Base-by-base conservation (phyloP, 2,329 filamentous ascomycete genomes). In the Curvularia lunata region DNA sequence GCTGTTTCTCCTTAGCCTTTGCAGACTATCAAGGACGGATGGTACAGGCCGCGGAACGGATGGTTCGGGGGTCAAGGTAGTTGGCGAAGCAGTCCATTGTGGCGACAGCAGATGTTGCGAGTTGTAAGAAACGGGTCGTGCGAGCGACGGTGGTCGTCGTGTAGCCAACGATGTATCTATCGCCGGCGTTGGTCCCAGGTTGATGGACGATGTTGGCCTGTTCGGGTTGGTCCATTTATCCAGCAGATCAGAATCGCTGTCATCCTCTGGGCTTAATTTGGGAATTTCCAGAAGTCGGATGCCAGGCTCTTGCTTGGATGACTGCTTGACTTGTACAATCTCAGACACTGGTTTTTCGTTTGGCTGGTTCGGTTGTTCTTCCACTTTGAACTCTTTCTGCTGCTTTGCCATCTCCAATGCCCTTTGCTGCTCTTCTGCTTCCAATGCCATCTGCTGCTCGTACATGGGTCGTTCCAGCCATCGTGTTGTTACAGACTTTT, bases 391-490 rank as follows among this genome's bases (percentile, higher is more conserved):
- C 45, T 60, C 55, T 19, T 63, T 60, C 42, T 64, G 59, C 37
- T 66, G 60, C 38, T 62, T 61, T 30, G 6, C 43, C 37, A 8
- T 8, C 28, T 30, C 28, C 8, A 30, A 68, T 47, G 61, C 55
- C 23, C 63, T 60, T 47, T 64, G 59, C 54, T 62, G 58, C 38
- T 62, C 55, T 54, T 65, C 62, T 37, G 61, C 48, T 28, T 65
- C 49, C 28, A 65, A 65, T 46, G 60, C 55, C 25, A 62, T 61
- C 46, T 64, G 59, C 37, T 66, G 62, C 34, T 62, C 62, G 40
- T 70, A 68, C 57, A 69, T 61, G 28, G 68, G 68, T 18, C 64
- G 63, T 58, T 70, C 68, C 25, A 70, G 45, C 68, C 68, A 70
- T 70, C 62, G 63, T 58, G 68, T 70, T 19, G 68, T 70, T 34